Percentiles rank a stretch among this genome's conserved stretches.
These are phyloP conservation scores for Amanita fuliginea DNA, from an alignment of 768 basidiomycete species.

Conservation along the genomic window DNA sequence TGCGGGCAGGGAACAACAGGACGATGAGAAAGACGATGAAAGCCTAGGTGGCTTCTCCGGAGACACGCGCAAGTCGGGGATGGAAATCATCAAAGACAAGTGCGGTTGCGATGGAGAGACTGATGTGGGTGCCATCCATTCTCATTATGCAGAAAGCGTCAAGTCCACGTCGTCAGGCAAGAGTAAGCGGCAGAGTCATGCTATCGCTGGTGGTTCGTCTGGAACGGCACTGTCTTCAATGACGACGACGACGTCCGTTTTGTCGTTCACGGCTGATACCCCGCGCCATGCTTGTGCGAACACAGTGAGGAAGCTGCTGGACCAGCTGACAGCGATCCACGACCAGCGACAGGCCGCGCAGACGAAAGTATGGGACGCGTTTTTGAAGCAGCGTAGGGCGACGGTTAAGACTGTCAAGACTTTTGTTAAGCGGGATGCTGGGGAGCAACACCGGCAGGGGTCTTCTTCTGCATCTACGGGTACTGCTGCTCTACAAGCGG, in stretches of 20 bases:
- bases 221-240: conserved; percentile 13
- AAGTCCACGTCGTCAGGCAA: conserved; percentile 44
- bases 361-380: conserved; percentile 80
- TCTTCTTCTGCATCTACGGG: background rate
- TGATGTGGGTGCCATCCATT: conserved; percentile 7
- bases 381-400: conserved; percentile 55
- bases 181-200: conserved; percentile 30
- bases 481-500: conserved; percentile 3
- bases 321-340: conserved; percentile 71
- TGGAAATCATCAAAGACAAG: conserved; percentile 36
- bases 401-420: conserved; percentile 20
- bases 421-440: conserved; percentile 13
- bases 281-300: conserved; percentile 69
- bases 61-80: conserved; percentile 14
- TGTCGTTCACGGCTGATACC: conserved; percentile 47
- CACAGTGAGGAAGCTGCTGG: conserved; percentile 63
- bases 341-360: conserved; percentile 63
- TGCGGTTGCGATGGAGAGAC: conserved; percentile 32
- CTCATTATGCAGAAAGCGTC: conserved; percentile 11
- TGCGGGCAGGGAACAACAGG: conserved; percentile 10
- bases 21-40: conserved; percentile 27
- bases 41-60: conserved; percentile 6
- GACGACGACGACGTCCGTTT: conserved; percentile 32
- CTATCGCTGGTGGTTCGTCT: conserved; percentile 11
- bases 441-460: background rate